Evolutionary conservation across 129 eudicot species (phyloP), one percentile per base, ranked within the genome.

Genomic region (Flaveria trinervia): DNA sequence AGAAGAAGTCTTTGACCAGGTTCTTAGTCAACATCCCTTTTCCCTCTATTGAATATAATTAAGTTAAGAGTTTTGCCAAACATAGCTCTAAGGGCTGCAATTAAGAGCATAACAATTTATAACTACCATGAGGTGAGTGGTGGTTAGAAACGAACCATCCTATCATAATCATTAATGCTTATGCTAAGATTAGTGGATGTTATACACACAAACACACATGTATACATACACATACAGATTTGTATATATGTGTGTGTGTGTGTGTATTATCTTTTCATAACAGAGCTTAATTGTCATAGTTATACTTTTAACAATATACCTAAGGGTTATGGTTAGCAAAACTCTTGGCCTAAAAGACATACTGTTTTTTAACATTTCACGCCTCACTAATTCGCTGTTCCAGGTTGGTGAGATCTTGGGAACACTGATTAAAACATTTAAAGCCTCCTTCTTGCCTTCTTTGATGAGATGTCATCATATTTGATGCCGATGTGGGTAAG

Each of bases 401-500:
- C 83, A 95, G 99, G 85, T 95, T 62, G 97, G 99, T 68, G 99
- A 95, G 81, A 86, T 91, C 28, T 85, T 95, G 87, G 99, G 97
- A 76, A 91, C 99, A 7, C 79, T 95, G 86, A 95, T 95, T 67
- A 95, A 95, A 85, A 95, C 94, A 43, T 95, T 89, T 74, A 95
- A 95, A 83, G 96, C 90, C 23, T 77, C 99, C n/a, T 95, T 95
- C 88, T 81, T 95, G 80, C 96, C 97, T 50, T 91, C 91, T 95
- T 95, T 86, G 99, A 95, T 80, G 96, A 95, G 77, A 75, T 95
- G 75, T 84, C 97, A 62, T 87, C 99, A 17, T 95, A 95, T 74
- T 74, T 95, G 70, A 87, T 90, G 88, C 99, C 99, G 73, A 95
- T 95, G 99, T 95, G 99, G 99, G 99, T 95, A 86, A 84, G 99